Conservation (phyloP, 2,329 filamentous ascomycete species). For the Apiospora kogelbergensis region DNA sequence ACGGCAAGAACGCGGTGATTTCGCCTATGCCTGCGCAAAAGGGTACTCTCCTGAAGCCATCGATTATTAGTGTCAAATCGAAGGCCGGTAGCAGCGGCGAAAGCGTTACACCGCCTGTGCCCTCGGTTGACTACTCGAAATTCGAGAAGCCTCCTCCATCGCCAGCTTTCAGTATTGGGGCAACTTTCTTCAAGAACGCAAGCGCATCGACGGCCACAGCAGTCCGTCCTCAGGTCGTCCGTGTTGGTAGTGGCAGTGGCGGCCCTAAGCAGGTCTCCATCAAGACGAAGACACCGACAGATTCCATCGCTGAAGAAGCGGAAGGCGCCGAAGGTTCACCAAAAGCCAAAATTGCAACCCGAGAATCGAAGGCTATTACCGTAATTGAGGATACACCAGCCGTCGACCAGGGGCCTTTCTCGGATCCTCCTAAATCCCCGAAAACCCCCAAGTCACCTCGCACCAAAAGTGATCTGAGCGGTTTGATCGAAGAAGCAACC, state of each 20-base stretch:
- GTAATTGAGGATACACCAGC: slow-evolving; percentile 50
- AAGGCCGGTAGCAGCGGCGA: slow-evolving; percentile 50
- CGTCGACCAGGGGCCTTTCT: slow-evolving; percentile 59
- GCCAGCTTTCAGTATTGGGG: slow-evolving; percentile 65
- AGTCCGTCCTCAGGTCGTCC: slow-evolving; percentile 59
- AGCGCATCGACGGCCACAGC: slow-evolving; percentile 57
- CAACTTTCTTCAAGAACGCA: slow-evolving; percentile 66
- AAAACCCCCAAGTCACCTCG: background rate
- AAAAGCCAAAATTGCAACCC: slow-evolving; percentile 19
- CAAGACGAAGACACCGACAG: slow-evolving; percentile 23
- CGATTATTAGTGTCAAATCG: slow-evolving; percentile 89
- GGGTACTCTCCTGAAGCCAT: slow-evolving; percentile 83
- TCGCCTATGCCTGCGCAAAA: slow-evolving; percentile 76
- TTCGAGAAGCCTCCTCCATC: slow-evolving; percentile 45
- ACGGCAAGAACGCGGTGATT: slow-evolving; percentile 86
- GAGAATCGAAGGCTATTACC: slow-evolving; percentile 46
- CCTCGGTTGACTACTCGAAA: slow-evolving; percentile 71
- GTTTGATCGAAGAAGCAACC: slow-evolving; percentile 55
- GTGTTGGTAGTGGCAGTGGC: slow-evolving; percentile 46
- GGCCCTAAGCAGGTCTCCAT: slow-evolving; percentile 39
- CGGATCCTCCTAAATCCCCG: slow-evolving; percentile 46
- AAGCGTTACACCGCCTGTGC: slow-evolving; percentile 66
- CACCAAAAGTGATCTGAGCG: slow-evolving; percentile 47
- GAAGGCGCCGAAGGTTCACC: slow-evolving; percentile 15
- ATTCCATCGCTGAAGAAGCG: slow-evolving; percentile 19